Percentiles rank a stretch among this genome's conserved stretches.
phyloP scores from a whole-genome alignment of 805 yeast genomes.

The Teunomyces lycoperdinae region DNA sequence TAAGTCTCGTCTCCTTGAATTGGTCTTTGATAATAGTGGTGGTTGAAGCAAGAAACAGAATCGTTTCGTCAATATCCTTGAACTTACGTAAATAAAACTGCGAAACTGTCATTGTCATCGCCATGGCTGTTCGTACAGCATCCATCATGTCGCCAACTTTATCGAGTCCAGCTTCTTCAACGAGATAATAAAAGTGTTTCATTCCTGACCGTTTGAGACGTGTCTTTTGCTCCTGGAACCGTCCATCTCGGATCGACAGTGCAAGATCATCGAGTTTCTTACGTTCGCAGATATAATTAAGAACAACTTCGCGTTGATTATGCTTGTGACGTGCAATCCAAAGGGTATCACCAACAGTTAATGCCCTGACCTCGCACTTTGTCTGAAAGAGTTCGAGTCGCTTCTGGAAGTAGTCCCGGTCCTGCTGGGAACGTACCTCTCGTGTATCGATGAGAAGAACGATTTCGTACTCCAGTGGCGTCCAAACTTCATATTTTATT shows the following conservation, averaged over 20 bases:
- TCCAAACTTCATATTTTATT: slow-evolving; percentile 55
- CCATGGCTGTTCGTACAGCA: slow-evolving; percentile 72
- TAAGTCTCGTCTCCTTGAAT: slow-evolving; percentile 31
- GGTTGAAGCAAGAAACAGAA: slow-evolving; percentile 47
- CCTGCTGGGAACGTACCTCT: slow-evolving; percentile 67
- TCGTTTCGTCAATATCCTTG: slow-evolving; percentile 70
- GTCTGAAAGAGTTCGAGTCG: slow-evolving; percentile 51
- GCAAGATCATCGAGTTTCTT: slow-evolving; percentile 87
- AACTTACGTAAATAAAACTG: slow-evolving; percentile 69
- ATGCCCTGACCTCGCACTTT: slow-evolving; percentile 48
- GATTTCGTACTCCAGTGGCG: slow-evolving; percentile 54
- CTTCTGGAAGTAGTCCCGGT: slow-evolving; percentile 66
- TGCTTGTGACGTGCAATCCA: slow-evolving; percentile 78
- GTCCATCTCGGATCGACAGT: slow-evolving; percentile 77
- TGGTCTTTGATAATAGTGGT: slow-evolving; percentile 33
- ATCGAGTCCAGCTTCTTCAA: slow-evolving; percentile 65
- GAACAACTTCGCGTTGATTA: slow-evolving; percentile 60
- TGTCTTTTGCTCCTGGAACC: slow-evolving; percentile 83
- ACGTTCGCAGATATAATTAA: slow-evolving; percentile 85
- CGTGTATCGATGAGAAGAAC: slow-evolving; percentile 73
- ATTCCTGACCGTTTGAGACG: slow-evolving; percentile 71
- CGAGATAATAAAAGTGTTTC: slow-evolving; percentile 64
- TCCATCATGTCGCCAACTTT: slow-evolving; percentile 47
- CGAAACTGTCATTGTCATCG: slow-evolving; percentile 63
- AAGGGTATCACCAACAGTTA: slow-evolving; percentile 81